Evolutionary conservation across 495 filamentous ascomycete species (phyloP), one percentile per base, ranked within the genome.

Genomic region (Sporormia fimetaria): DNA sequence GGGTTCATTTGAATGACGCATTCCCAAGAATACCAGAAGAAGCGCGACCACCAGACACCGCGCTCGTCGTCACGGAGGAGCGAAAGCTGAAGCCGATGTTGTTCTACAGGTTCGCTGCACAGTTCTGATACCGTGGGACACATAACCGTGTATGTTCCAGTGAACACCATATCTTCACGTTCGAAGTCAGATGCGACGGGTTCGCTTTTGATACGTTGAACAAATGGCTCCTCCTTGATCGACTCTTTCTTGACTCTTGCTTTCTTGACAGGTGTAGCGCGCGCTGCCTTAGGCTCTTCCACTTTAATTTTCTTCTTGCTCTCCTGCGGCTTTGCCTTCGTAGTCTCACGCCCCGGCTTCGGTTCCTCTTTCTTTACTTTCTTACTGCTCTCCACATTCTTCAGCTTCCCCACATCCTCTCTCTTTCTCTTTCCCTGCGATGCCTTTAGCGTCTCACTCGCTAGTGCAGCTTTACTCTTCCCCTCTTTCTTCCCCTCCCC

Each of bases 141-240:
- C 30, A 21, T 34, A 17, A 71, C 44, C 12, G 50, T 38, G 55
- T 71, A 71, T 11, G 58, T 55, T 16, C 68, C 67, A 48, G 66
- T 68, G 4, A 71, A 52, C 10, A 46, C 5, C 51, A 49, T 2
- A n/a, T n/a, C n/a, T n/a, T n/a, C n/a, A n/a, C n/a, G n/a, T n/a
- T n/a, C n/a, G n/a, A n/a, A n/a, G n/a, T n/a, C n/a, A n/a, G n/a
- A n/a, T n/a, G n/a, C n/a, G n/a, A n/a, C n/a, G n/a, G n/a, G n/a
- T n/a, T n/a, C n/a, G n/a, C n/a, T n/a, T n/a, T n/a, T n/a, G n/a
- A n/a, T n/a, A n/a, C n/a, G n/a, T n/a, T n/a, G n/a, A n/a, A n/a
- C n/a, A n/a, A n/a, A n/a, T n/a, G n/a, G n/a, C n/a, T n/a, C n/a
- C n/a, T n/a, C n/a, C n/a, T n/a, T n/a, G n/a, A n/a, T n/a, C n/a